phyloP scores from a whole-genome alignment of 1,139 yeast species.

The Lizanozyma gosingica region DNA sequence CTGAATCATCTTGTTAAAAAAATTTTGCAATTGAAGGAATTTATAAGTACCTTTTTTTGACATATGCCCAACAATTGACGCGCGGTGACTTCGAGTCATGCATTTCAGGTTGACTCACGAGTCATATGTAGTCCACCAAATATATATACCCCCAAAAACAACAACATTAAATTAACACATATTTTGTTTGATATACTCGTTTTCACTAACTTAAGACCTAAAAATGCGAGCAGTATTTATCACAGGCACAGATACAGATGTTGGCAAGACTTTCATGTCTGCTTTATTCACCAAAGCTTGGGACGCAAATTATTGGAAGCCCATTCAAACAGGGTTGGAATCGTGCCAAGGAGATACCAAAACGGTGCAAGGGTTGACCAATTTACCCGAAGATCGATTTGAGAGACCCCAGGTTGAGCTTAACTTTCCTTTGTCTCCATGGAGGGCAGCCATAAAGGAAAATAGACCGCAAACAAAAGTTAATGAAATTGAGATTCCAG shows the following conservation, averaged over 20 bases:
- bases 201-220: neutral
- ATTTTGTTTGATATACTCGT: too few relatives aligned
- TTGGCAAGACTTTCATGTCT: conserved; percentile 21
- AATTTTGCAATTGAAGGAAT: too few relatives aligned
- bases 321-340: conserved; percentile 20
- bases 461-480: conserved; percentile 6
- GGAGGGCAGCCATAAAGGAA: conserved; percentile 17
- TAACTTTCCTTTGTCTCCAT: conserved; percentile 18
- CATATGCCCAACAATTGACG: too few relatives aligned
- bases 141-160: too few relatives aligned
- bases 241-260: conserved; percentile 24
- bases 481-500: conserved; percentile 11
- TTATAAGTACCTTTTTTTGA: too few relatives aligned
- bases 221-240: conserved; percentile 12
- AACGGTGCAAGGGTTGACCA: conserved; percentile 8
- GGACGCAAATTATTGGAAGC: conserved; percentile 21
- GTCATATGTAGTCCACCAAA: too few relatives aligned
- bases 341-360: conserved; percentile 17
- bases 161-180: too few relatives aligned
- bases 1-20: too few relatives aligned
- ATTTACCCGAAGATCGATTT: conserved; percentile 7
- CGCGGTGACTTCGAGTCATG: too few relatives aligned
- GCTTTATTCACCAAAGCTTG: conserved; percentile 16
- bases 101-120: too few relatives aligned
- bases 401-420: conserved; percentile 12